These are phyloP conservation scores for Pyrenochaeta sp. DNA, from an alignment of 2,329 filamentous ascomycete genomes.

Conservation along the genomic window DNA sequence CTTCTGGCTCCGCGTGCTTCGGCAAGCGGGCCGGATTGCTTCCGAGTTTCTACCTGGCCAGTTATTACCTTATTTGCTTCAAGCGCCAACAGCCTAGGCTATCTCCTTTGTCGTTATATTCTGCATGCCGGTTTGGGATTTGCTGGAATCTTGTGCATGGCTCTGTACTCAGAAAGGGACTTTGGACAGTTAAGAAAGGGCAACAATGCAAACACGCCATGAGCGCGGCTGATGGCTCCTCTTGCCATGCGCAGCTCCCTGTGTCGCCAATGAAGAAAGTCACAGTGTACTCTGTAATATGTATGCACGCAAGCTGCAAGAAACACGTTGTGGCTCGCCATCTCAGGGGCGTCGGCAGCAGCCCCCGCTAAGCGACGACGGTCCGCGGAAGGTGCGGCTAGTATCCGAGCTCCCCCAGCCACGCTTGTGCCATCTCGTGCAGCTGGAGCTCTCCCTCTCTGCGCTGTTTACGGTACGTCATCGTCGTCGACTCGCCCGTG, in stretches of 20 bases:
- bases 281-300: too few relatives aligned
- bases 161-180: too few relatives aligned
- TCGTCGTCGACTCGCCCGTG: slow-evolving; percentile 1
- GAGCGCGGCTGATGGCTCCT: too few relatives aligned
- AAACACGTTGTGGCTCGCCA: too few relatives aligned
- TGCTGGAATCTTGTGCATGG: neutral
- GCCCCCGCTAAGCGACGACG: slow-evolving; percentile 12
- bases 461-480: slow-evolving; percentile 24
- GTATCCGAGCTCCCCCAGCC: slow-evolving; percentile 16
- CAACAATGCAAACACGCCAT: too few relatives aligned
- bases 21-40: slow-evolving; percentile 1
- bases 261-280: too few relatives aligned
- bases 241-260: too few relatives aligned
- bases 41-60: slow-evolving; percentile 8
- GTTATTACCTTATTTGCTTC: slow-evolving; percentile 2
- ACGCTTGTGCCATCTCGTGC: too few relatives aligned
- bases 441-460: neutral
- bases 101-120: slow-evolving; percentile 6
- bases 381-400: slow-evolving; percentile 3
- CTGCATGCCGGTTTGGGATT: slow-evolving; percentile 4
- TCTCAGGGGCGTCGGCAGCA: slow-evolving; percentile 10
- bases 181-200: too few relatives aligned
- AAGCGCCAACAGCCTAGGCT: slow-evolving; percentile 2
- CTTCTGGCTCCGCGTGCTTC: slow-evolving; percentile 5
- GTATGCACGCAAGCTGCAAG: too few relatives aligned